A percentile compares a stretch with the other conserved stretches of the same genome.
Evolutionary conservation across 176 grass and related monocot species (phyloP).

Genomic region (Avena atlantica): DNA sequence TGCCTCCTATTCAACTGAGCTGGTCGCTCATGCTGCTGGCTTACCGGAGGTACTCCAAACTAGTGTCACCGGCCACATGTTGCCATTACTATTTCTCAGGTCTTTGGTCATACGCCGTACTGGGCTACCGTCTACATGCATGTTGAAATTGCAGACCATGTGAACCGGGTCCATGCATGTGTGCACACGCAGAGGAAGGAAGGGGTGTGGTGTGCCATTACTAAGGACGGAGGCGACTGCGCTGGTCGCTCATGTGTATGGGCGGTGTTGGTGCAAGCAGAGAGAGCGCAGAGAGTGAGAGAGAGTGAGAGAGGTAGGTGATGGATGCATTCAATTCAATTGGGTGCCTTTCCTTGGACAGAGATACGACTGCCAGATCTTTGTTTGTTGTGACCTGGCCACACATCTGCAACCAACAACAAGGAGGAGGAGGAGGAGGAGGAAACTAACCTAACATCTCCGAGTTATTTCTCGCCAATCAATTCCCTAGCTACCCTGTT

Average conservation of each 20-base stretch:
- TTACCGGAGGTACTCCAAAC: neutral
- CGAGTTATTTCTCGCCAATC: constrained; percentile 48
- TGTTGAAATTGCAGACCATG: neutral
- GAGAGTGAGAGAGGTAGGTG: constrained; percentile 23
- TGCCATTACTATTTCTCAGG: too few relatives aligned
- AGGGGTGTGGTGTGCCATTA: neutral
- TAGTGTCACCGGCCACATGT: neutral
- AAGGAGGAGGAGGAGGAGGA: neutral
- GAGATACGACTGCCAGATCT: constrained; percentile 34
- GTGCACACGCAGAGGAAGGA: neutral
- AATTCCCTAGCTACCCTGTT: constrained; percentile 47
- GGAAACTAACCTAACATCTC: constrained; percentile 33
- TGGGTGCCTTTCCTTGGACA: constrained; percentile 33
- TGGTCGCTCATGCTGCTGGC: neutral
- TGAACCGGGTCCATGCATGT: neutral
- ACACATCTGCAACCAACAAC: constrained; percentile 21
- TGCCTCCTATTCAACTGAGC: too few relatives aligned
- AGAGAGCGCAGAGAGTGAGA: too few relatives aligned
- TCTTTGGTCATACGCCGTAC: too few relatives aligned
- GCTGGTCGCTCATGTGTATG: constrained; percentile 25
- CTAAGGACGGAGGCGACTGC: neutral
- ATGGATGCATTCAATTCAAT: constrained; percentile 37
- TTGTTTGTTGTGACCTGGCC: constrained; percentile 32
- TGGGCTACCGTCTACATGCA: too few relatives aligned
- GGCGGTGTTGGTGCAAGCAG: constrained; percentile 16